These are phyloP conservation scores for Teratosphaeriaceae sp. DNA, from an alignment of 2,329 filamentous ascomycete genomes.

Conservation along the genomic window DNA sequence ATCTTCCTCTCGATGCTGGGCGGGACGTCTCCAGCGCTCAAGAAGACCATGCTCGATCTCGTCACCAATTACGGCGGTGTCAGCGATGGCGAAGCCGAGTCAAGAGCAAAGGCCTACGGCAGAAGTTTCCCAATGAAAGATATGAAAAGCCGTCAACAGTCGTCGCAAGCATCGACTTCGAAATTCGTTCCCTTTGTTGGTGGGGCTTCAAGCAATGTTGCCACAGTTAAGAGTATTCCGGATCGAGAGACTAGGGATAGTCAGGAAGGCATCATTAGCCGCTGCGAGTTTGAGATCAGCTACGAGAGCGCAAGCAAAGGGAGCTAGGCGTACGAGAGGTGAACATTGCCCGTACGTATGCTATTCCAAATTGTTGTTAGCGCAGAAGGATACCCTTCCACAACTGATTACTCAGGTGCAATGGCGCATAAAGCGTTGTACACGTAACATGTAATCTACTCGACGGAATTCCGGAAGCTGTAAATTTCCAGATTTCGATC, in stretches of 20 bases:
- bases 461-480: too few relatives aligned
- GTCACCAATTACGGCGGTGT: slow-evolving; percentile 3
- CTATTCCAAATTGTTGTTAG: too few relatives aligned
- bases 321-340: background rate
- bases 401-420: too few relatives aligned
- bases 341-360: background rate
- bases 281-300: slow-evolving; percentile 3
- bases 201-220: background rate
- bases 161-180: background rate
- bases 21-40: slow-evolving; percentile 3
- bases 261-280: slow-evolving; percentile 5
- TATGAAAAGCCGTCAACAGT: background rate
- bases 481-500: too few relatives aligned
- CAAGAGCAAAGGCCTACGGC: background rate
- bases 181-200: slow-evolving; percentile 2
- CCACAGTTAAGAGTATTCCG: background rate
- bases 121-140: slow-evolving; percentile 2
- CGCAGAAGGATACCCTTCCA: too few relatives aligned
- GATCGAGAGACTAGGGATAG: background rate
- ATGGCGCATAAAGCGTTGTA: too few relatives aligned
- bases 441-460: too few relatives aligned
- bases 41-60: slow-evolving; percentile 5
- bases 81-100: background rate
- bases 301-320: slow-evolving; percentile 1
- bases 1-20: slow-evolving; percentile 4